Base-by-base conservation (phyloP, 1,284 basidiomycete genomes). In the Ustilago lituana region DNA sequence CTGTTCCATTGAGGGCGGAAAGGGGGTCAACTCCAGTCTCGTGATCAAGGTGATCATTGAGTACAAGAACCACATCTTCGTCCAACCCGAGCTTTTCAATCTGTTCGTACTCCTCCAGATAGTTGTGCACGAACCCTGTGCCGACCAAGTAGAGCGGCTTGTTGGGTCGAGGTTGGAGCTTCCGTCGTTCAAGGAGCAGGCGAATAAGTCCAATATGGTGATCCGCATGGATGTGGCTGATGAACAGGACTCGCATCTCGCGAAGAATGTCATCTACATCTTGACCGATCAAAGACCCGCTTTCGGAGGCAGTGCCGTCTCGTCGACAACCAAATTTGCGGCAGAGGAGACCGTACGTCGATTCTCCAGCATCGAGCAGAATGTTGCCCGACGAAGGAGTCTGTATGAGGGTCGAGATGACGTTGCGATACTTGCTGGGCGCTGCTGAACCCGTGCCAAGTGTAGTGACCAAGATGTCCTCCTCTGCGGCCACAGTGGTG, bases 161-260 rank as follows among this genome's bases (percentile, higher is more conserved):
- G 14, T 51, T 20, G 1, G 66, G 63, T 24, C 45, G 35, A 17
- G 49, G 57, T 10, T 39, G 29, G 58, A 94, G 92, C 83, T 85
- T 84, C 46, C 86, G 86, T 53, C 95, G 86, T 84, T 90, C 89
- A 0, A 87, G 84, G 11, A 98, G 85, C 14, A 98, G 83, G 47
- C 89, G 87, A 0, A 88, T 85, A 24, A 95, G 81, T 1, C 95
- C 95, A 44, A 91, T 87, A 79, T 97, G 94, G 81, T 98, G 94
- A 80, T 98, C 95, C 0, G 87, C 94, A 78, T 97, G 94, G 76
- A 91, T 87, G 80, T 98, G 95, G 70, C 91, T 93, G 69, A 96
- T 85, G 82, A 90, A 97, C 26, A 98, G 86, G 77, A 92, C 87
- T 67, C 87, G 89, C 27, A 95, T 82, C 45, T 90, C 84, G n/a